These are phyloP conservation scores for Salix viminalis DNA, from an alignment of 345 rosid genomes.

Conservation along the genomic window DNA sequence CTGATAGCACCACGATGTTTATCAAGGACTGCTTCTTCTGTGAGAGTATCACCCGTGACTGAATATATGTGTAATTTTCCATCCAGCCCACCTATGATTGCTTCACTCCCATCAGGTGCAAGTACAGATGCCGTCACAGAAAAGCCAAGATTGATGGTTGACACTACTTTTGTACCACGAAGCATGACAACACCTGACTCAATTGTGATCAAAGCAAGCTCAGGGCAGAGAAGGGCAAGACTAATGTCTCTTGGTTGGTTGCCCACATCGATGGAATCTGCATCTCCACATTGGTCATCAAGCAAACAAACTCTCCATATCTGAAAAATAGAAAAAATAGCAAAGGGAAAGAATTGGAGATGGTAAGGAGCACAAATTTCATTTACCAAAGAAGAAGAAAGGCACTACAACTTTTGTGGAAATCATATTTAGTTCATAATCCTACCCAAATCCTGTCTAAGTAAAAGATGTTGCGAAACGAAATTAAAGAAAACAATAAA, in stretches of 20 bases:
- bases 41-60: slow-evolving; percentile 58
- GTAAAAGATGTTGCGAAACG: neutral
- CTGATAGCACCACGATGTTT: slow-evolving; percentile 86
- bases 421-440: neutral
- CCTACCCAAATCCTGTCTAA: neutral
- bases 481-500: neutral
- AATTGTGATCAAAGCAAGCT: slow-evolving; percentile 58
- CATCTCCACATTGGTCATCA: slow-evolving; percentile 68
- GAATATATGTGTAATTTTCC: slow-evolving; percentile 79
- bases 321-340: slow-evolving; percentile 29
- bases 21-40: slow-evolving; percentile 76
- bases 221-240: slow-evolving; percentile 63
- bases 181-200: slow-evolving; percentile 83
- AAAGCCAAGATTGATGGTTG: slow-evolving; percentile 73
- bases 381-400: neutral
- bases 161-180: slow-evolving; percentile 58
- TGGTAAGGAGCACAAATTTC: neutral
- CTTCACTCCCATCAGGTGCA: slow-evolving; percentile 90
- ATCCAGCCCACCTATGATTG: slow-evolving; percentile 72
- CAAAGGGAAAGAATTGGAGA: slow-evolving; percentile 3
- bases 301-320: slow-evolving; percentile 66
- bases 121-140: slow-evolving; percentile 71
- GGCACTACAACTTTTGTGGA: neutral
- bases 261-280: slow-evolving; percentile 63
- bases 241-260: slow-evolving; percentile 87